These are phyloP conservation scores for Yamadazyma philogaea DNA, from an alignment of 805 yeast genomes.

Conservation along the genomic window DNA sequence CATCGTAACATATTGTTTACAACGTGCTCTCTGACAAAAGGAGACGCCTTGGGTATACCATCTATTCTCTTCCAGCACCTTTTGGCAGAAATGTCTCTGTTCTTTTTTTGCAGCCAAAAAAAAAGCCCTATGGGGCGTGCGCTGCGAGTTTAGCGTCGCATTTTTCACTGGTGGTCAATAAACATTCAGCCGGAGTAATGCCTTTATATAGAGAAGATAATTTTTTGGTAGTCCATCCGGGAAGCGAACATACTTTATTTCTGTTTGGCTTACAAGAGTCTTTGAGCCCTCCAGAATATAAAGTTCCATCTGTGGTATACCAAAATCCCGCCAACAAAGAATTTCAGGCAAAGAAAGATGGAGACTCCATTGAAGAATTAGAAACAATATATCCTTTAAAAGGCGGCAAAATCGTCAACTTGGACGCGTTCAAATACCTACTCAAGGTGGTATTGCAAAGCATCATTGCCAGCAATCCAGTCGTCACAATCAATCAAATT, in stretches of 20 bases:
- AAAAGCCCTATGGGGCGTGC: neutral
- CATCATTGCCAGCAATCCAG: constrained; percentile 35
- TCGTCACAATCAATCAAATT: constrained; percentile 56
- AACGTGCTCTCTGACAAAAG: too few species aligned
- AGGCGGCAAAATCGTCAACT: constrained; percentile 60
- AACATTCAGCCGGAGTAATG: constrained; percentile 21
- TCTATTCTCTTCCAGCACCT: too few species aligned
- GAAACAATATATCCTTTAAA: constrained; percentile 59
- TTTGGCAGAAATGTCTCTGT: too few species aligned
- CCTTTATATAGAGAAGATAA: constrained; percentile 45
- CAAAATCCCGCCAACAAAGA: constrained; percentile 34
- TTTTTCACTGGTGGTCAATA: constrained; percentile 3
- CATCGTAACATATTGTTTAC: too few species aligned
- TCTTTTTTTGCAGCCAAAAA: neutral
- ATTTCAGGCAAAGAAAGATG: constrained; percentile 39
- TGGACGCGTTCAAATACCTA: constrained; percentile 67
- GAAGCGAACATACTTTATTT: constrained; percentile 69
- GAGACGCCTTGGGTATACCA: too few species aligned
- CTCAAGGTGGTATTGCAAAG: constrained; percentile 45
- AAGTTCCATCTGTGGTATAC: constrained; percentile 77
- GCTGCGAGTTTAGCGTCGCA: constrained; percentile 1
- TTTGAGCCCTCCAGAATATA: constrained; percentile 69
- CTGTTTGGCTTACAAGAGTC: constrained; percentile 79
- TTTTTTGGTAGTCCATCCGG: constrained; percentile 67
- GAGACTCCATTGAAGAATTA: constrained; percentile 17